A percentile compares a stretch with the other conserved stretches of the same genome.
Evolutionary conservation across 140 eudicot species (phyloP).

Genomic region (Bidens hawaiensis): DNA sequence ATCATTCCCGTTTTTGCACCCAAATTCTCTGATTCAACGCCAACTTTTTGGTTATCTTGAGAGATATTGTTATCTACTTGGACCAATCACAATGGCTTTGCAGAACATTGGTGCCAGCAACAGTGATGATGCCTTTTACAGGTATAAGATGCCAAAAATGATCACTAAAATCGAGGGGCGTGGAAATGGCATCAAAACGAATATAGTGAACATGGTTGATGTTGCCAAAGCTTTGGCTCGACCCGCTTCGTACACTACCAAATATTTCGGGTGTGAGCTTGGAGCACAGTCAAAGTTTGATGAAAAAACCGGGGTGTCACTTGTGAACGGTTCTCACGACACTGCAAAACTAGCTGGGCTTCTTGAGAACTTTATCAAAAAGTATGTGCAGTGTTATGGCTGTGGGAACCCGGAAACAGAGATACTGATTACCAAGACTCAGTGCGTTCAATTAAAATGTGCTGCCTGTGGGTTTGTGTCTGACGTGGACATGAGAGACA

Average conservation of each 20-base stretch:
- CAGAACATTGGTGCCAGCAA: conserved; percentile 96
- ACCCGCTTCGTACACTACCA: conserved; percentile 92
- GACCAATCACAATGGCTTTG: conserved; percentile 62
- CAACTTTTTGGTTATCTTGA: neutral
- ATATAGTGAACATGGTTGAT: conserved; percentile 94
- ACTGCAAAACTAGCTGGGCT: conserved; percentile 83
- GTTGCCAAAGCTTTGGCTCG: conserved; percentile 91
- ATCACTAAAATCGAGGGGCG: conserved; percentile 92
- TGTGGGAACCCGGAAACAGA: conserved; percentile 97
- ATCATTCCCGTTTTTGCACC: neutral
- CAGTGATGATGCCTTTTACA: conserved; percentile 95
- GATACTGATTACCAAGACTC: conserved; percentile 68
- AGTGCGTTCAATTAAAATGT: conserved; percentile 83
- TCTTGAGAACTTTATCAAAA: conserved; percentile 89
- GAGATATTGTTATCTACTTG: conserved; percentile 5
- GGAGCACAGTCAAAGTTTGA: conserved; percentile 96
- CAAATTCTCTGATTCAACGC: conserved; percentile 10
- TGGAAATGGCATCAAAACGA: conserved; percentile 95
- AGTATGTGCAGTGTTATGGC: conserved; percentile 92
- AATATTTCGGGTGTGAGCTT: conserved; percentile 84
- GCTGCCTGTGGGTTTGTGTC: conserved; percentile 91
- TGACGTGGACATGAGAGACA: conserved; percentile 98
- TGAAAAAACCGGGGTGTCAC: conserved; percentile 82
- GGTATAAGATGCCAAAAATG: conserved; percentile 97
- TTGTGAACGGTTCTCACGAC: conserved; percentile 88